A percentile compares a stretch with the other conserved stretches of the same genome.
These are phyloP conservation scores for Yamadazyma trypodendri DNA, from an alignment of 1,139 yeast species.

Conservation along the genomic window DNA sequence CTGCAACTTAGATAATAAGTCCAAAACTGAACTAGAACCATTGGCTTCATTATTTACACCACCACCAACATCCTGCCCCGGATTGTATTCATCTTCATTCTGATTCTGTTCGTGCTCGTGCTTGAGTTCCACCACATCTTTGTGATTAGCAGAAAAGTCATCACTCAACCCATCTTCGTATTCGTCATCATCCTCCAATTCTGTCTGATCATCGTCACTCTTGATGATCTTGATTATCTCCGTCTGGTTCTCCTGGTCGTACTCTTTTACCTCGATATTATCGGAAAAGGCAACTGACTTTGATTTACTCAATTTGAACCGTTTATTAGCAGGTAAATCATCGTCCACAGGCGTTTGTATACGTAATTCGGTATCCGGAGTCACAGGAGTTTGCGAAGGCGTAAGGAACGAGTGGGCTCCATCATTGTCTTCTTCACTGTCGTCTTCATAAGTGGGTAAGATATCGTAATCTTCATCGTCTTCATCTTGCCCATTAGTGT, in stretches of 20 bases:
- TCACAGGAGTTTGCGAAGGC: constrained; percentile 1
- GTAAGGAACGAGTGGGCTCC: constrained; percentile 1
- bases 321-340: constrained; percentile 24
- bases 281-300: constrained; percentile 48
- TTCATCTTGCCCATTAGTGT: constrained; percentile 11
- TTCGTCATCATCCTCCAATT: constrained; percentile 17
- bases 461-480: constrained; percentile 25
- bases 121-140: constrained; percentile 32
- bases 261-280: constrained; percentile 46
- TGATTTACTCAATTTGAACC: constrained; percentile 20
- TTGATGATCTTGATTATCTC: constrained; percentile 23
- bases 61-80: neutral
- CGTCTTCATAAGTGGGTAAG: constrained; percentile 27
- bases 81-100: constrained; percentile 10
- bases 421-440: constrained; percentile 14
- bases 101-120: constrained; percentile 29
- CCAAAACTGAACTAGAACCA: constrained; percentile 20
- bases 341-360: too few relatives aligned
- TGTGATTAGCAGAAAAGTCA: constrained; percentile 24
- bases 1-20: constrained; percentile 35
- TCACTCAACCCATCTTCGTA: constrained; percentile 20
- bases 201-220: constrained; percentile 22
- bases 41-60: constrained; percentile 3
- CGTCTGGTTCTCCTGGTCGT: constrained; percentile 35
- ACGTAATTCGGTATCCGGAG: constrained; percentile 7